Evolutionary conservation across 2,329 filamentous ascomycete species (phyloP).

Genomic region (Trichoderma atroviride): DNA sequence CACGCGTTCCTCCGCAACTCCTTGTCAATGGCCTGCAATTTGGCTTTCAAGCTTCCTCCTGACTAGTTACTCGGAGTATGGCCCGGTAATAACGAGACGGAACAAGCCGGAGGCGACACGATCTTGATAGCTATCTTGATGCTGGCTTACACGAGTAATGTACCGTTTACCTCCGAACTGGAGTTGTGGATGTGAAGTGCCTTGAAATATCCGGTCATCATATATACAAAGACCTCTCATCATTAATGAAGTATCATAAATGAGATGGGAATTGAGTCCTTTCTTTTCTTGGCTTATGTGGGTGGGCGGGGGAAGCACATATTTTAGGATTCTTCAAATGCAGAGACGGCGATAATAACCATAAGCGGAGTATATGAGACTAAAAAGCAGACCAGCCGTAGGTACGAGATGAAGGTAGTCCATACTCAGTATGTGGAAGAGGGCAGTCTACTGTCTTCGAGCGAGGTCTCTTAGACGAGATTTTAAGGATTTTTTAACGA

Average conservation of each 20-base stretch:
- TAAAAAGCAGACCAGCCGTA: neutral
- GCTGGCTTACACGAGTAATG: neutral
- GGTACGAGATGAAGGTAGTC: neutral
- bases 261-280: neutral
- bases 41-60: neutral
- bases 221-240: neutral
- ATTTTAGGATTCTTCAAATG: neutral
- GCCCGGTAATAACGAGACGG: neutral
- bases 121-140: neutral
- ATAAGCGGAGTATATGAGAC: neutral
- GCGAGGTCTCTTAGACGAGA: neutral
- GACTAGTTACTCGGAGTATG: neutral
- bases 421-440: neutral
- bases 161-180: neutral
- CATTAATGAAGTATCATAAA: neutral
- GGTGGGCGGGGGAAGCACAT: neutral
- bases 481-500: neutral
- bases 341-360: neutral
- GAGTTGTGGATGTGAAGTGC: neutral
- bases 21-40: neutral
- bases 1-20: neutral
- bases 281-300: neutral
- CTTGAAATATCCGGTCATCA: neutral
- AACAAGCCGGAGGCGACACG: neutral
- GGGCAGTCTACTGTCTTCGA: neutral